Percentiles rank a stretch among this genome's conserved stretches.
These are phyloP conservation scores for Fragaria ananassa DNA, from an alignment of 306 rosid species.

Conservation along the genomic window DNA sequence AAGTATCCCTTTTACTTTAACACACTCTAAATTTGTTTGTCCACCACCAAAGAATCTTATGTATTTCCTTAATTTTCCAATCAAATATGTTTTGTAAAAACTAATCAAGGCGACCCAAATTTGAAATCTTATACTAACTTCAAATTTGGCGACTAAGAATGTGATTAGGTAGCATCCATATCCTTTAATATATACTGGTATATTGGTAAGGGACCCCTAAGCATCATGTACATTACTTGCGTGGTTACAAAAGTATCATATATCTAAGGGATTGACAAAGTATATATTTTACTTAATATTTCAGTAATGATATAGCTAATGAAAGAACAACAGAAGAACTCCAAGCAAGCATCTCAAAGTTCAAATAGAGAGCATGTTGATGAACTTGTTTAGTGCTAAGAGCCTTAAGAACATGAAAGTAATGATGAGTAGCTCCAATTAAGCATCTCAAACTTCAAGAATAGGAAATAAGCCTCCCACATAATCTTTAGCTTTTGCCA, in stretches of 20 bases:
- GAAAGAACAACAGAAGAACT: neutral
- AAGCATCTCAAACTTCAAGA: slow-evolving; percentile 3
- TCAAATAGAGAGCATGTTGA: neutral
- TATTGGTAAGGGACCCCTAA: slow-evolving; percentile 29
- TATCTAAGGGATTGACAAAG: neutral
- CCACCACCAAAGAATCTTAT: neutral
- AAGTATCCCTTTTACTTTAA: slow-evolving; percentile 36
- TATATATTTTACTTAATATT: neutral
- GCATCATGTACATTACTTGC: slow-evolving; percentile 47
- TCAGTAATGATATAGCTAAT: neutral
- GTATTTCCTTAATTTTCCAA: neutral
- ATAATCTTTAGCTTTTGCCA: slow-evolving; percentile 8
- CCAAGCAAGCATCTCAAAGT: neutral
- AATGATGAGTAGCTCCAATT: slow-evolving; percentile 6
- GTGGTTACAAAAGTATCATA: slow-evolving; percentile 44
- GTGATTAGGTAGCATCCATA: slow-evolving; percentile 23
- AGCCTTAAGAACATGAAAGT: neutral
- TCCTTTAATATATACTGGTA: neutral
- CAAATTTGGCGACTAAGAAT: slow-evolving; percentile 34
- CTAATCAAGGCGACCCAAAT: neutral
- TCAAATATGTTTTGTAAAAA: neutral
- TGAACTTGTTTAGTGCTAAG: neutral
- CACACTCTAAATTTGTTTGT: slow-evolving; percentile 3
- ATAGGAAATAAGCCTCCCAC: neutral
- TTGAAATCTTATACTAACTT: slow-evolving; percentile 24